Conservation (phyloP, 495 filamentous ascomycete species). For the Corynascus novoguineensis region DNA sequence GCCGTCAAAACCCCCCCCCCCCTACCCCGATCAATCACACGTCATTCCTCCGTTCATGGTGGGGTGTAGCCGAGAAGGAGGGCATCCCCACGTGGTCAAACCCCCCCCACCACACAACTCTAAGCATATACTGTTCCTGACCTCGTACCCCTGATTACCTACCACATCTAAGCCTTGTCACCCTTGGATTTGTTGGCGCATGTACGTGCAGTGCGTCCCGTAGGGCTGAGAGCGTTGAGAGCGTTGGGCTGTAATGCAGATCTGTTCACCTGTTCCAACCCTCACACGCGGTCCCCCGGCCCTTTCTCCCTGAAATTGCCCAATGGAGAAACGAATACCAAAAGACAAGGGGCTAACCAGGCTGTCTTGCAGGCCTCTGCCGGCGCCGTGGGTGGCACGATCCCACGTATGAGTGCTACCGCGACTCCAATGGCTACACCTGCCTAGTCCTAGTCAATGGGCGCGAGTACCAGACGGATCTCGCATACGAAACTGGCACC, state of each 20-base stretch:
- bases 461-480: constrained; percentile 90
- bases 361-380: constrained; percentile 73
- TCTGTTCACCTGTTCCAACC: constrained; percentile 33
- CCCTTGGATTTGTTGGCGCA: constrained; percentile 16
- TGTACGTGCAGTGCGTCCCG: constrained; percentile 10
- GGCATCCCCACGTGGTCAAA: constrained; percentile 23
- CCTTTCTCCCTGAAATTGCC: constrained; percentile 9
- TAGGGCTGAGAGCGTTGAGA: constrained; percentile 36
- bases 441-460: constrained; percentile 96
- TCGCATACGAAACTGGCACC: constrained; percentile 69
- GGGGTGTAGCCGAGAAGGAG: constrained; percentile 24
- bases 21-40: constrained; percentile 19
- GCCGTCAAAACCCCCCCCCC: no score
- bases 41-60: constrained; percentile 21
- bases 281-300: constrained; percentile 23
- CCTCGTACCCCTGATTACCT: constrained; percentile 22
- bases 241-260: constrained; percentile 47
- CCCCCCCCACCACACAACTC: constrained; percentile 15
- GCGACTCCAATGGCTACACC: constrained; percentile 64
- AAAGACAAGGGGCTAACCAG: constrained; percentile 41
- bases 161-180: constrained; percentile 18
- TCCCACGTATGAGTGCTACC: constrained; percentile 81
- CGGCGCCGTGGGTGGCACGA: constrained; percentile 92
- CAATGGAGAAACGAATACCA: constrained; percentile 30
- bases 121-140: constrained; percentile 17